phyloP scores from a whole-genome alignment of 2,329 filamentous ascomycete genomes.

The Cryphonectria radicalis region DNA sequence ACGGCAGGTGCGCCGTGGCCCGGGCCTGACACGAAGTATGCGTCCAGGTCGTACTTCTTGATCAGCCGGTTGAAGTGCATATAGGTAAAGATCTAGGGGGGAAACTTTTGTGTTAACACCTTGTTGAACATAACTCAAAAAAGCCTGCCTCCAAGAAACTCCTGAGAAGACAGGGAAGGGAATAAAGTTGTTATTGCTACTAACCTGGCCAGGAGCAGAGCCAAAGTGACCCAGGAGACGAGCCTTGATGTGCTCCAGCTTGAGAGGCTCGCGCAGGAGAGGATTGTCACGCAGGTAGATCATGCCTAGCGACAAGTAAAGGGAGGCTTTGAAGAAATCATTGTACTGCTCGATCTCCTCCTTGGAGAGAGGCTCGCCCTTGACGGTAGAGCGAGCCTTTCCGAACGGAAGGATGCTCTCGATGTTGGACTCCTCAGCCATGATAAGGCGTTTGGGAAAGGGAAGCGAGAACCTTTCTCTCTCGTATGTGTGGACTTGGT shows the following conservation, averaged over 20 bases:
- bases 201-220: constrained; percentile 71
- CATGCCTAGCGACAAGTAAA: constrained; percentile 80
- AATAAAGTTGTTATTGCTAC: neutral
- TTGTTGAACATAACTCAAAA: too few relatives aligned
- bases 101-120: neutral
- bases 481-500: neutral
- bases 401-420: constrained; percentile 68
- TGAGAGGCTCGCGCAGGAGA: constrained; percentile 70
- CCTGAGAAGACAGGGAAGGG: too few relatives aligned
- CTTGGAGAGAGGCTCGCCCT: constrained; percentile 62
- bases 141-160: too few relatives aligned
- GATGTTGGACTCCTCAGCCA: constrained; percentile 40
- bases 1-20: constrained; percentile 79
- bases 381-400: constrained; percentile 66
- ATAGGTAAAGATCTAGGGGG: constrained; percentile 66
- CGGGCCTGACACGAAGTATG: constrained; percentile 75
- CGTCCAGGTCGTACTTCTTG: constrained; percentile 77
- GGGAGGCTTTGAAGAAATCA: constrained; percentile 73
- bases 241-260: constrained; percentile 72
- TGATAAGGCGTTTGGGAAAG: neutral
- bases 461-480: neutral
- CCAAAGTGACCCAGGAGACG: constrained; percentile 79
- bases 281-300: constrained; percentile 78
- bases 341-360: constrained; percentile 72
- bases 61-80: constrained; percentile 84